phyloP scores from a whole-genome alignment of 257 asterid genomes.

The Mentha longifolia region DNA sequence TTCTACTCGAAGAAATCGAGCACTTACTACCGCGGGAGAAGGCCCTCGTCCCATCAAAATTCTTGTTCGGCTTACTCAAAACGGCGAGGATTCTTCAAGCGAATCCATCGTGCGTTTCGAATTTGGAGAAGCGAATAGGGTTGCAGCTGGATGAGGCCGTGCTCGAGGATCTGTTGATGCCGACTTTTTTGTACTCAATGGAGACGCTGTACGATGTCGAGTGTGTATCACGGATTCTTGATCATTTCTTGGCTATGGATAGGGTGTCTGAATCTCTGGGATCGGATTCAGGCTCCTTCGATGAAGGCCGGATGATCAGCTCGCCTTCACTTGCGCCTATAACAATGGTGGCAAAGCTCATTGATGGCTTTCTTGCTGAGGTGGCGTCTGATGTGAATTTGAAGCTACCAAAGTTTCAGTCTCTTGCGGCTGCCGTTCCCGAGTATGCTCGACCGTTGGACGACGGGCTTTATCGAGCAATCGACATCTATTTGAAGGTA shows the following conservation, averaged over 20 bases:
- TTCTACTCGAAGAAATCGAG: constrained; percentile 83
- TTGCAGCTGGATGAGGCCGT: constrained; percentile 94
- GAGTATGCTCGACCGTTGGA: constrained; percentile 94
- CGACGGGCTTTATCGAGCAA: constrained; percentile 96
- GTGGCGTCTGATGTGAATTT: constrained; percentile 93
- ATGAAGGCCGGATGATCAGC: constrained; percentile 73
- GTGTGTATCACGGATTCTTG: constrained; percentile 77
- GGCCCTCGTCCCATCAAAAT: constrained; percentile 72
- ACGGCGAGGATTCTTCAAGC: constrained; percentile 89
- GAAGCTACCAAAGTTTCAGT: constrained; percentile 85
- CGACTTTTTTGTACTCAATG: constrained; percentile 79
- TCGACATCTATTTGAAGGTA: constrained; percentile 95
- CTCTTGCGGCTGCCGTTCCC: constrained; percentile 90
- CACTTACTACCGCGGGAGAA: constrained; percentile 77
- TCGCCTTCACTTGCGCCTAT: constrained; percentile 89
- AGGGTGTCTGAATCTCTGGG: constrained; percentile 72
- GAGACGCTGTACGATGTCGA: constrained; percentile 93
- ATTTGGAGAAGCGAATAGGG: constrained; percentile 82
- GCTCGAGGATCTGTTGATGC: constrained; percentile 94
- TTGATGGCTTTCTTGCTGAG: constrained; percentile 95
- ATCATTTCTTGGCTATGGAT: constrained; percentile 88
- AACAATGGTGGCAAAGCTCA: constrained; percentile 89
- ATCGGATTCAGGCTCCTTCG: constrained; percentile 45
- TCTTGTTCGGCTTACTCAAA: constrained; percentile 78
- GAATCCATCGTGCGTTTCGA: constrained; percentile 56